Evolutionary conservation across 1,284 basidiomycete species (phyloP), one percentile per base, ranked within the genome.

Genomic region (Ustilago cynodontis): DNA sequence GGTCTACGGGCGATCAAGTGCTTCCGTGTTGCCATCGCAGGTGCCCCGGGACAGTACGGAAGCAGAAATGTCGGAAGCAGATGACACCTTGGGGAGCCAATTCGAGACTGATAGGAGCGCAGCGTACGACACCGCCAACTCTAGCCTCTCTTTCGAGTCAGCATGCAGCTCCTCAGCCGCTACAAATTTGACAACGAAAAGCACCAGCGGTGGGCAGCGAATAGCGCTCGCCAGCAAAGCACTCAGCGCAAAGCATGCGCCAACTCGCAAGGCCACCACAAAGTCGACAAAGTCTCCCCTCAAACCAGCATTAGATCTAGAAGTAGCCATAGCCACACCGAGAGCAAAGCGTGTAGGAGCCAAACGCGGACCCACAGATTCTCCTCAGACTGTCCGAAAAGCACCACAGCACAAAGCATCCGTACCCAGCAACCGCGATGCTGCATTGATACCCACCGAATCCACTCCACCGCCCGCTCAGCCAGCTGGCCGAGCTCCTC

Each of bases 81-180:
- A 58, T 14, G 43, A 53, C 20, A 33, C 49, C 14, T 24, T 58
- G 6, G 49, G 51, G 26, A 52, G 35, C 31, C 54, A 35, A 11
- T n/a, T 56, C 13, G 56, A 45, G n/a, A 39, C 64, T 7, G 63
- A 65, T 45, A 20, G 35, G 16, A 59, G 61, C 29, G 56, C 51
- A 33, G 57, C 37, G 8, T 63, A 70, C 57, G 64, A 70, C 20
- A 70, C 67, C 9, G 67, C 56, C 49, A 52, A 70, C 45, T 66
- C 72, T 6, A 75, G 67, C 56, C 16, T 58, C 16, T 75, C 67
- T 5, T 75, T 70, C 26, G 61, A 68, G 13, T 61, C 65, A 10
- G 62, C 58, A 28, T 54, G 29, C n/a, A 68, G 58, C 47, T 49
- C 53, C 1, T 24, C 53, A 5, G 56, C 52, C 2, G 4, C 49